Conservation (phyloP, 208 protist genomes). For the Leishmania turanica region DNA sequence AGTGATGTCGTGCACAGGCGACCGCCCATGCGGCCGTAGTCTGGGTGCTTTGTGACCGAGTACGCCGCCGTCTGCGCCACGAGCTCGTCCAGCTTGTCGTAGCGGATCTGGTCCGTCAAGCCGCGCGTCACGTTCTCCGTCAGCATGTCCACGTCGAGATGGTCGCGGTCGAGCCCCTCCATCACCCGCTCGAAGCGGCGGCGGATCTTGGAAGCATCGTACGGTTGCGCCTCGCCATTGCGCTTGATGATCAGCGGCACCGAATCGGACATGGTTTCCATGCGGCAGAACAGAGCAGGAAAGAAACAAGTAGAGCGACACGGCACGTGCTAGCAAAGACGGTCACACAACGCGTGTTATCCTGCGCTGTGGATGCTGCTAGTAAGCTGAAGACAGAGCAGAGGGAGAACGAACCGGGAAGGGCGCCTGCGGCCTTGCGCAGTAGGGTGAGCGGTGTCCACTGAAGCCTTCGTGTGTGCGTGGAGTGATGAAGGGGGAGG, state of each 20-base stretch:
- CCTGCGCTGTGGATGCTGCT: neutral
- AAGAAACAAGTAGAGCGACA: neutral
- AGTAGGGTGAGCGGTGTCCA: neutral
- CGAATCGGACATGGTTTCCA: slow-evolving; percentile 22
- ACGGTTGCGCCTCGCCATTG: slow-evolving; percentile 57
- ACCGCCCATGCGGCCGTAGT: slow-evolving; percentile 98
- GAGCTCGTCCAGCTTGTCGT: slow-evolving; percentile 94
- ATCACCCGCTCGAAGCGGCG: slow-evolving; percentile 48
- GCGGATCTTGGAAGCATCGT: slow-evolving; percentile 62
- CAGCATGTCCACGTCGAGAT: slow-evolving; percentile 76
- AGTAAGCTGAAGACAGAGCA: neutral
- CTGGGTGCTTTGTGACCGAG: slow-evolving; percentile 96
- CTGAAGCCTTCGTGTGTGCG: neutral
- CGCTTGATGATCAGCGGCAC: slow-evolving; percentile 62
- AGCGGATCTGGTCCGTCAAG: slow-evolving; percentile 89
- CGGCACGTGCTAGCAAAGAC: neutral
- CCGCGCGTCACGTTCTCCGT: slow-evolving; percentile 91
- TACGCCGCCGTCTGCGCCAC: slow-evolving; percentile 97
- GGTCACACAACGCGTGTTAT: neutral
- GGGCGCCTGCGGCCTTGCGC: neutral
- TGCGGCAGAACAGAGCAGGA: neutral
- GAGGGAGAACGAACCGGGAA: neutral
- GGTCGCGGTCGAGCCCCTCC: slow-evolving; percentile 49
- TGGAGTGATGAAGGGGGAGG: neutral
- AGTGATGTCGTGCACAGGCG: slow-evolving; percentile 97